Evolutionary conservation across 495 filamentous ascomycete species (phyloP).

Genomic region (Penicillium antarcticum): DNA sequence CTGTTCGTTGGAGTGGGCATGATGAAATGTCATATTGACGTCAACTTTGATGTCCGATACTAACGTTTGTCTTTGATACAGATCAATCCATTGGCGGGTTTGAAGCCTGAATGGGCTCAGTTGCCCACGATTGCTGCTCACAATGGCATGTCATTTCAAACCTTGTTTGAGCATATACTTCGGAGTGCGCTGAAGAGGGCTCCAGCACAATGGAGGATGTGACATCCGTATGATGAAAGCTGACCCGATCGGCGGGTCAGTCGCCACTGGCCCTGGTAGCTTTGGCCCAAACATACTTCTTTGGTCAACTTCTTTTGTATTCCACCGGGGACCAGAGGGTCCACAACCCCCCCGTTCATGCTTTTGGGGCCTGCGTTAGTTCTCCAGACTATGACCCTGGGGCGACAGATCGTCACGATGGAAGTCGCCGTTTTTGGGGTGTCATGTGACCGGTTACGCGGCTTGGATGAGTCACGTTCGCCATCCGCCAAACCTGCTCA

Average conservation of each 20-base stretch:
- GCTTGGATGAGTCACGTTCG: slow-evolving; percentile 9
- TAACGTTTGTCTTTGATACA: background rate
- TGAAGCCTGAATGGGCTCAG: background rate
- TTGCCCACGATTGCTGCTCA: background rate
- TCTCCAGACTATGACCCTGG: background rate
- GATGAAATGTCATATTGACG: background rate
- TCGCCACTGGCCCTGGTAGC: slow-evolving; percentile 7
- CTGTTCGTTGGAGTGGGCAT: background rate
- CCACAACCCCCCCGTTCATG: background rate
- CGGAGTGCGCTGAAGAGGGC: background rate
- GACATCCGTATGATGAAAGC: slow-evolving; percentile 15
- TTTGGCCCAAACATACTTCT: slow-evolving; percentile 1
- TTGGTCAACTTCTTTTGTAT: background rate
- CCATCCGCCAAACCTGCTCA: slow-evolving; percentile 1
- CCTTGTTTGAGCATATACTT: background rate
- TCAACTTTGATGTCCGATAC: background rate
- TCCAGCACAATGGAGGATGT: background rate
- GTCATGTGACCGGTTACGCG: slow-evolving; percentile 10
- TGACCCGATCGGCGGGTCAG: background rate
- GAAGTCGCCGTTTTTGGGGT: background rate
- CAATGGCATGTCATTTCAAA: background rate
- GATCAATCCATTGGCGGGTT: background rate
- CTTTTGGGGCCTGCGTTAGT: slow-evolving; percentile 6
- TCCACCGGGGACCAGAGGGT: slow-evolving; percentile 3
- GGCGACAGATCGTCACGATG: background rate